Conservation (phyloP, 1,284 basidiomycete species). For the Spongiforma sp. region DNA sequence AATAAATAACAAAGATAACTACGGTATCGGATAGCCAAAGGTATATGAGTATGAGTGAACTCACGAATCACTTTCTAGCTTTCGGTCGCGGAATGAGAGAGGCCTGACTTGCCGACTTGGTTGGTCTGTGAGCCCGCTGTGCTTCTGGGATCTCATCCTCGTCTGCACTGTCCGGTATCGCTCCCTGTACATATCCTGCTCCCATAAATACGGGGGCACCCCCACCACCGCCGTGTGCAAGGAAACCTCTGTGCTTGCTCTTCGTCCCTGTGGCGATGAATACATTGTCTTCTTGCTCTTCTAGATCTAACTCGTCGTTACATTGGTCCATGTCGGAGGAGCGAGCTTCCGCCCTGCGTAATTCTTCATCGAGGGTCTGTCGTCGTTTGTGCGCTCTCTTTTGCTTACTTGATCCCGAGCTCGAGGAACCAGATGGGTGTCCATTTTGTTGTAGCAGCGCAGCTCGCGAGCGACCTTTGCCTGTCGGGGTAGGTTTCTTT, state of each 20-base stretch:
- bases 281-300: constrained; percentile 51
- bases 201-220: constrained; percentile 72
- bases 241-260: constrained; percentile 59
- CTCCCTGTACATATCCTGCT: constrained; percentile 63
- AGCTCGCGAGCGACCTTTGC: constrained; percentile 25
- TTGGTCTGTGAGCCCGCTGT: constrained; percentile 3
- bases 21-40: background rate
- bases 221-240: constrained; percentile 75
- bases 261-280: constrained; percentile 58
- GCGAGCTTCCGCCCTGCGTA: constrained; percentile 50
- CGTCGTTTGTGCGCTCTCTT: constrained; percentile 37
- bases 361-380: constrained; percentile 68
- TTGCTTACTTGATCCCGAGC: constrained; percentile 25
- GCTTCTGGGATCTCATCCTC: constrained; percentile 2
- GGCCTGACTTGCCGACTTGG: constrained; percentile 20
- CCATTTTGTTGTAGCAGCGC: constrained; percentile 5
- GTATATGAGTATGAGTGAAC: too few species aligned
- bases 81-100: constrained; percentile 36
- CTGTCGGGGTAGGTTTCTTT: constrained; percentile 16
- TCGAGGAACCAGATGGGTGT: constrained; percentile 1
- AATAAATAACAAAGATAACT: constrained; percentile 28
- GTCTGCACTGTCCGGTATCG: constrained; percentile 32
- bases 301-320: constrained; percentile 37
- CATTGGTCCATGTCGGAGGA: constrained; percentile 39
- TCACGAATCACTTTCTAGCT: constrained; percentile 21